Evolutionary conservation across 768 basidiomycete genomes (phyloP).

Genomic region (Lentinus tigrinus): DNA sequence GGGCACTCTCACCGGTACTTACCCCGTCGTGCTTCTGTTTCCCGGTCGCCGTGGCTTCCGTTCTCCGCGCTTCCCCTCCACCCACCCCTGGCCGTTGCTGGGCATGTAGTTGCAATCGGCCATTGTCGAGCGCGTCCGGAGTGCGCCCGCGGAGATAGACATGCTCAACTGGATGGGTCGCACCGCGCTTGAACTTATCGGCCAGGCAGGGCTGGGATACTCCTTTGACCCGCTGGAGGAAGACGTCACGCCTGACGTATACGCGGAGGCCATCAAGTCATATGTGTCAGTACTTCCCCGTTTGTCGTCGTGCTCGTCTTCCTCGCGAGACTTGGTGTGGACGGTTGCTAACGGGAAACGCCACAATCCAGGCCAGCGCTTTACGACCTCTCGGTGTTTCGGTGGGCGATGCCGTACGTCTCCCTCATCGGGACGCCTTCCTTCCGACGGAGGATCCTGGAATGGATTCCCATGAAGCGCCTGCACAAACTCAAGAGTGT

Average conservation of each 20-base stretch:
- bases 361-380: constrained; percentile 40
- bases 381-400: constrained; percentile 43
- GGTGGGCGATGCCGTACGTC: constrained; percentile 48
- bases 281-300: constrained; percentile 17
- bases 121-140: constrained; percentile 12
- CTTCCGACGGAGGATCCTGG: constrained; percentile 43
- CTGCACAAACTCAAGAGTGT: constrained; percentile 44
- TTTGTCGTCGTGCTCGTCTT: neutral
- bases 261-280: constrained; percentile 27
- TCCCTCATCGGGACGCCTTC: constrained; percentile 40
- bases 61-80: neutral
- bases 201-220: constrained; percentile 26
- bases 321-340: neutral
- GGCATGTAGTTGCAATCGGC: constrained; percentile 17
- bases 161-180: constrained; percentile 27
- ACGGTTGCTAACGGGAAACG: neutral
- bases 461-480: constrained; percentile 37
- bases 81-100: neutral
- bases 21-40: neutral
- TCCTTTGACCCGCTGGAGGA: constrained; percentile 25
- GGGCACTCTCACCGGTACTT: neutral
- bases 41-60: constrained; percentile 3
- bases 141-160: constrained; percentile 21
- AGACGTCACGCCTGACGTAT: constrained; percentile 19
- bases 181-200: constrained; percentile 27